A percentile compares a stretch with the other conserved stretches of the same genome.
phyloP scores from a whole-genome alignment of 1,284 basidiomycete genomes.

The Trichosporon ovoides region DNA sequence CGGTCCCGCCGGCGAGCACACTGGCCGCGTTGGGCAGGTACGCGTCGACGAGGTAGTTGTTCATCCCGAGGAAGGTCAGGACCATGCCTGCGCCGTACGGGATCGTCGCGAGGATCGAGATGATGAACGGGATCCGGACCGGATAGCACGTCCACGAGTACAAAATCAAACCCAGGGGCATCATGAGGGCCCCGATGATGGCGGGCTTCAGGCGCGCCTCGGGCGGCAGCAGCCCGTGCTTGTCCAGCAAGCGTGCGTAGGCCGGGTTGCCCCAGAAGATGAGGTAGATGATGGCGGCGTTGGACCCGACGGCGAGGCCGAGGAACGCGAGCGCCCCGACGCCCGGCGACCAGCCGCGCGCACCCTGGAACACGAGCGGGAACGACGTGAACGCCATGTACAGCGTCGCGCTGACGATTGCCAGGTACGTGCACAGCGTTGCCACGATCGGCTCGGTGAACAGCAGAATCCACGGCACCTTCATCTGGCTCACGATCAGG shows the following conservation, averaged over 20 bases:
- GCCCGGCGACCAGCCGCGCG: slow-evolving; percentile 44
- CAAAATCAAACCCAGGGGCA: slow-evolving; percentile 48
- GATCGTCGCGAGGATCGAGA: slow-evolving; percentile 58
- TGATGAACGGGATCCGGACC: slow-evolving; percentile 57
- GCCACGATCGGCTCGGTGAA: slow-evolving; percentile 63
- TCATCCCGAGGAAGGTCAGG: slow-evolving; percentile 29
- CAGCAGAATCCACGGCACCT: slow-evolving; percentile 54
- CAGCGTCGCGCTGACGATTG: slow-evolving; percentile 28
- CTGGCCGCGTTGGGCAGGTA: slow-evolving; percentile 54
- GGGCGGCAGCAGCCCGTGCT: slow-evolving; percentile 27
- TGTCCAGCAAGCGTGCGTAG: slow-evolving; percentile 21
- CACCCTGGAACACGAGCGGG: slow-evolving; percentile 49
- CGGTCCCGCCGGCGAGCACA: slow-evolving; percentile 63
- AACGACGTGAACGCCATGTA: slow-evolving; percentile 38
- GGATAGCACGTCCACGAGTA: slow-evolving; percentile 56
- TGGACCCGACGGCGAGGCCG: slow-evolving; percentile 58
- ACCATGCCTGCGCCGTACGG: slow-evolving; percentile 55
- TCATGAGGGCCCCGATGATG: slow-evolving; percentile 55
- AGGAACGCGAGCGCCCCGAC: slow-evolving; percentile 60
- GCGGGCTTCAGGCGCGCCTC: slow-evolving; percentile 58
- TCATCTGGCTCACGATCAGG: slow-evolving; percentile 37
- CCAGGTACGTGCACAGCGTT: slow-evolving; percentile 51
- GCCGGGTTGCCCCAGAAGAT: slow-evolving; percentile 33
- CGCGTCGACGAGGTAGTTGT: slow-evolving; percentile 59
- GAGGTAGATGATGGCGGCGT: slow-evolving; percentile 57